Evolutionary conservation across 306 rosid species (phyloP).

Genomic region (Vicia sativa): DNA sequence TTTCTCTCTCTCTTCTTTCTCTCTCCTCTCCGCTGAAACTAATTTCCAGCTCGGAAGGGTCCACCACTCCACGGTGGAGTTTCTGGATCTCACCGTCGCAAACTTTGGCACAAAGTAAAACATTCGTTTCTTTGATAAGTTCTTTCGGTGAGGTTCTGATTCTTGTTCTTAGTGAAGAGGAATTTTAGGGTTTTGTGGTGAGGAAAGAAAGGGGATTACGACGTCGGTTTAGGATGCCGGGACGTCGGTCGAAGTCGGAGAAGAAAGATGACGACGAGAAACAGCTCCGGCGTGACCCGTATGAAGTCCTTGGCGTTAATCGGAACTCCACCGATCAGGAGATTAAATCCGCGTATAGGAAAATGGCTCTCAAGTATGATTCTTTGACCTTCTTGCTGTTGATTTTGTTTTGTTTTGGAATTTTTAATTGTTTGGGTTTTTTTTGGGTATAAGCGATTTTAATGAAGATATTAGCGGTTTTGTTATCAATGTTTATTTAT

Average conservation of each 20-base stretch:
- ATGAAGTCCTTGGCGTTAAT: slow-evolving; percentile 93
- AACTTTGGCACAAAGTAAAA: background rate
- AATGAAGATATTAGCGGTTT: background rate
- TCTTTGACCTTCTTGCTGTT: background rate
- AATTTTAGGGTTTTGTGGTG: slow-evolving; percentile 59
- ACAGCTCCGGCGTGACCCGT: slow-evolving; percentile 88
- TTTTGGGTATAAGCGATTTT: background rate
- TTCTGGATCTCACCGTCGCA: slow-evolving; percentile 51
- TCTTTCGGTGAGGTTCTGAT: slow-evolving; percentile 39
- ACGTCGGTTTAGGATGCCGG: slow-evolving; percentile 65
- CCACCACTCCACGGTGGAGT: slow-evolving; percentile 55
- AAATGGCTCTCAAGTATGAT: slow-evolving; percentile 95
- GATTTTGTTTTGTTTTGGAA: background rate
- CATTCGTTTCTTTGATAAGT: background rate
- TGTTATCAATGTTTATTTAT: background rate
- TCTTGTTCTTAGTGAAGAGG: background rate
- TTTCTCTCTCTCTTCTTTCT: slow-evolving; percentile 39
- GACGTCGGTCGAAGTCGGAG: slow-evolving; percentile 77
- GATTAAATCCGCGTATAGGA: slow-evolving; percentile 89
- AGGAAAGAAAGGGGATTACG: background rate
- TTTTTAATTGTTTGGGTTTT: slow-evolving; percentile 3
- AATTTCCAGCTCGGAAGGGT: slow-evolving; percentile 50
- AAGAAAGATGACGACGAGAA: slow-evolving; percentile 69
- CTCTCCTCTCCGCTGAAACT: slow-evolving; percentile 30
- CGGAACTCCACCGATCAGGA: slow-evolving; percentile 89